Evolutionary conservation across 1,139 yeast species (phyloP), one percentile per base, ranked within the genome.

Genomic region (Spencermartinsiella ligniputridi): DNA sequence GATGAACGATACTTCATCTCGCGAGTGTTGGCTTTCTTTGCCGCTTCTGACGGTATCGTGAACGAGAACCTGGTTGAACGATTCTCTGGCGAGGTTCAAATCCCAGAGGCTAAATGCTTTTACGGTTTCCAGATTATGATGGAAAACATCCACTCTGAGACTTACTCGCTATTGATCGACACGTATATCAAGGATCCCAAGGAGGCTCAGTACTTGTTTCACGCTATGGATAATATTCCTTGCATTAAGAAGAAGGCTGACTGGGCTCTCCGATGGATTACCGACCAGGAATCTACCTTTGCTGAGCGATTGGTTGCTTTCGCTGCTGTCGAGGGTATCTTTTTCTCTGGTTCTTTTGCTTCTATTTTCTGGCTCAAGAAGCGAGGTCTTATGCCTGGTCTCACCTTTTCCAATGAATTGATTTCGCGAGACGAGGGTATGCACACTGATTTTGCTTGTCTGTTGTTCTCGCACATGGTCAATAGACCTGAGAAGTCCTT

Each of bases 51-150:
- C 67, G 97, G 97, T 66, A 89, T 90, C 56, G 97, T 92, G 57
- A 92, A 92, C 66, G 97, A 92, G 73, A 92, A 92, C 73, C 77
- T 92, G 67, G 96, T 92, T 53, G 97, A 92, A 71, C 88, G 95
- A 65, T 92, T 92, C 72, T 83, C 95, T 48, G 95, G 96, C 54
- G 97, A 94, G 72, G 96, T 92, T 50, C 97, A 90, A 71, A 74
- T 85, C 55, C 95, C 98, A 48, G 99, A 92, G 74, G 98, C 97
- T 58, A 90, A 92, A 70, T 89, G 97, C 69, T 92, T 92, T 75
- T 92, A 92, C 67, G 98, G 98, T 44, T 92, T 92, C 83, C 97
- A 92, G 74, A 92, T 92, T 69, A 90, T 90, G 97, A 92, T 94
- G 95, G 98, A 94, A 72, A 94, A 92, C 76, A 92, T 92, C 62